Evolutionary conservation across 1,139 yeast species (phyloP).

Genomic region (Suhomyces ambrosiae): DNA sequence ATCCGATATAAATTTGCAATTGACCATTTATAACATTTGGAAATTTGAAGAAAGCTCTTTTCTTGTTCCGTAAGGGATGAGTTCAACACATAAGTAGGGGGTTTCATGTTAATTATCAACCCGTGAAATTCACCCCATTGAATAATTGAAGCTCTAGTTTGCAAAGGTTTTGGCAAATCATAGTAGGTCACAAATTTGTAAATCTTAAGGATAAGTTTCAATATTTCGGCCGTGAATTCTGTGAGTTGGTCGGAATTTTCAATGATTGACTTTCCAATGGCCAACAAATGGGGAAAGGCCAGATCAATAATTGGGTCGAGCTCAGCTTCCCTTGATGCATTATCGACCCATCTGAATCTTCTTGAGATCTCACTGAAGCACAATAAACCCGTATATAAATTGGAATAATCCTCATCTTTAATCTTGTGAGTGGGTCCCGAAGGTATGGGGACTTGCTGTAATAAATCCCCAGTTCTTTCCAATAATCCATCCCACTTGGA

Average conservation of each 20-base stretch:
- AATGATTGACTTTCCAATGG: constrained; percentile 62
- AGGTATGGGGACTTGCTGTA: constrained; percentile 37
- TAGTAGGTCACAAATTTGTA: constrained; percentile 82
- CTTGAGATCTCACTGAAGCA: constrained; percentile 76
- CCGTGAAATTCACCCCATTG: constrained; percentile 84
- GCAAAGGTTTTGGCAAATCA: constrained; percentile 75
- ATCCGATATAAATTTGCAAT: constrained; percentile 75
- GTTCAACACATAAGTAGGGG: constrained; percentile 48
- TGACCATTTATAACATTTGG: constrained; percentile 89
- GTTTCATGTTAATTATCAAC: constrained; percentile 59
- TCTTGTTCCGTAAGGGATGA: constrained; percentile 35
- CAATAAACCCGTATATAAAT: constrained; percentile 74
- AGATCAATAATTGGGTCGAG: constrained; percentile 63
- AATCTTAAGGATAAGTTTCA: constrained; percentile 72
- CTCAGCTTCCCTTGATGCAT: constrained; percentile 53
- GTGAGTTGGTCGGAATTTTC: constrained; percentile 38
- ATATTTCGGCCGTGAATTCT: constrained; percentile 68
- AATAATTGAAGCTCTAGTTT: constrained; percentile 55
- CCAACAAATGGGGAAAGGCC: constrained; percentile 70
- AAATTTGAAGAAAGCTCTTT: constrained; percentile 39
- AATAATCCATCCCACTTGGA: constrained; percentile 76
- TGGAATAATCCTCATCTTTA: constrained; percentile 47
- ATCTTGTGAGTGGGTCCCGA: constrained; percentile 1
- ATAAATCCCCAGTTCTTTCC: constrained; percentile 57
- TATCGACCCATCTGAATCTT: constrained; percentile 75